Evolutionary conservation across 129 eudicot genomes (phyloP).

Genomic region (Logfia minima): DNA sequence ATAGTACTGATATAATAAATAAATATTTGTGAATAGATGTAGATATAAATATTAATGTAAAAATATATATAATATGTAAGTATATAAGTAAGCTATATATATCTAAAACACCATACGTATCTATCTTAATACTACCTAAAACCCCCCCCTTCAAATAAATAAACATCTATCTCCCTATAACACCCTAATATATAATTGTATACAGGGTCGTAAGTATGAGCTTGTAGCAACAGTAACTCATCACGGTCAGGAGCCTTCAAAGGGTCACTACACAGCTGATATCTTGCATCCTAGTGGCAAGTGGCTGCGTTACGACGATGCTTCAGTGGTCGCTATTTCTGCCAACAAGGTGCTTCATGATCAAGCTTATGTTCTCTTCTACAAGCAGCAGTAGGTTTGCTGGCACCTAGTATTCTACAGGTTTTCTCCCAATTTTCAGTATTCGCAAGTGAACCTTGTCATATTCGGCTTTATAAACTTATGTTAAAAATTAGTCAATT

Average conservation of each 20-base stretch:
- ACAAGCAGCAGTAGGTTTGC: slow-evolving; percentile 48
- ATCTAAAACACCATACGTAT: too few relatives aligned
- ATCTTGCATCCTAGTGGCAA: slow-evolving; percentile 59
- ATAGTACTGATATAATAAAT: too few relatives aligned
- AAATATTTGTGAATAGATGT: too few relatives aligned
- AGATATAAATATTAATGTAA: too few relatives aligned
- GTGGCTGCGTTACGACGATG: slow-evolving; percentile 76
- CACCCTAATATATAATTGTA: background rate
- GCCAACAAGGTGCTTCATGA: slow-evolving; percentile 70
- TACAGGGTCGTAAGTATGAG: slow-evolving; percentile 68
- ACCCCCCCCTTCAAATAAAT: too few relatives aligned
- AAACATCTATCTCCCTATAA: too few relatives aligned
- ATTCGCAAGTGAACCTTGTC: slow-evolving; percentile 18
- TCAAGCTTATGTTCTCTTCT: slow-evolving; percentile 85
- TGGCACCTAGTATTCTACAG: slow-evolving; percentile 19
- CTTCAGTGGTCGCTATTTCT: slow-evolving; percentile 56
- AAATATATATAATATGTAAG: too few relatives aligned
- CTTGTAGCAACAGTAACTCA: slow-evolving; percentile 83
- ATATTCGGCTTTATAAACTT: background rate
- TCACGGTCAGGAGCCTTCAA: slow-evolving; percentile 84
- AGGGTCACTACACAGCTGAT: slow-evolving; percentile 86
- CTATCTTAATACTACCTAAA: too few relatives aligned
- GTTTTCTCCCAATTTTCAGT: slow-evolving; percentile 18
- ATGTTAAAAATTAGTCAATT: slow-evolving; percentile 17
- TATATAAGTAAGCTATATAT: too few relatives aligned